Percentiles rank a stretch among this genome's conserved stretches.
Conservation (phyloP, 2,329 filamentous ascomycete species). For the Chaetothyriales sp. region DNA sequence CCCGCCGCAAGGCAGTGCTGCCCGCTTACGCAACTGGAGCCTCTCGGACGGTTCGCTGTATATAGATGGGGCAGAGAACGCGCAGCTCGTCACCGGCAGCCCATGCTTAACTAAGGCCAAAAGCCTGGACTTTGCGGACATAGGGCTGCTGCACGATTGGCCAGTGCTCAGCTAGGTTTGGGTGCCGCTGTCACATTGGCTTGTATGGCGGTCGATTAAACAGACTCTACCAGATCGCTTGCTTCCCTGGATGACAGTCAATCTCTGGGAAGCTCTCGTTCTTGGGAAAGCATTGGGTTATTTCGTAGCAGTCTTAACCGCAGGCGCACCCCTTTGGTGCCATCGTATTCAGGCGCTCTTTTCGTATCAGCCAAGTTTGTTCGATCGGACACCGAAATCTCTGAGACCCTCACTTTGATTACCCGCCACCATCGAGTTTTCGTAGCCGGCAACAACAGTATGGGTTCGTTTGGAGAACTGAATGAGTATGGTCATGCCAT, state of each 20-base stretch:
- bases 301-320: not conserved
- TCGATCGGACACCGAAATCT: not conserved
- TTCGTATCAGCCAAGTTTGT: not conserved
- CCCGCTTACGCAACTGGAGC: no score
- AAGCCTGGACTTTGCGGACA: no score
- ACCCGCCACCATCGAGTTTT: not conserved
- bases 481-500: conserved; percentile 40
- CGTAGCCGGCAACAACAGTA: conserved; percentile 3
- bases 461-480: conserved; percentile 14
- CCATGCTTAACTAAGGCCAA: not conserved
- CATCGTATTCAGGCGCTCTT: not conserved
- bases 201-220: not conserved
- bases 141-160: not conserved
- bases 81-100: no score
- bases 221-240: not conserved
- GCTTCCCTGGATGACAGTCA: not conserved
- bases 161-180: not conserved
- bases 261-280: not conserved
- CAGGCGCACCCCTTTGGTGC: not conserved
- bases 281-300: not conserved
- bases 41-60: no score
- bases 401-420: not conserved
- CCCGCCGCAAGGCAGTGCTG: no score
- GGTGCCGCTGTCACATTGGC: not conserved
- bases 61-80: no score